A percentile compares a stretch with the other conserved stretches of the same genome.
These are phyloP conservation scores for Plasmodium gaboni DNA, from an alignment of 169 alveolate species.

Conservation along the genomic window DNA sequence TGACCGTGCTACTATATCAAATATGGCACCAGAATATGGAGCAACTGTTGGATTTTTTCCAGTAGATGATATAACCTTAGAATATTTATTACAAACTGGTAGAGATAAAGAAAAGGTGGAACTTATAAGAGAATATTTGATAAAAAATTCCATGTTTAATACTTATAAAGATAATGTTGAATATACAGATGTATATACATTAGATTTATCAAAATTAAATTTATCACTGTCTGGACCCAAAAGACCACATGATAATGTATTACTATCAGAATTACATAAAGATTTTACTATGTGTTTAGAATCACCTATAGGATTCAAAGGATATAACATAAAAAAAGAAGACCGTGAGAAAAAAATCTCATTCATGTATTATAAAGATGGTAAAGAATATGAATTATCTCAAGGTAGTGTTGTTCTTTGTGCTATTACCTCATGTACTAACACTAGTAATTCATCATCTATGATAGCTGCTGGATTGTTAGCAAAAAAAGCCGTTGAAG, in stretches of 20 bases:
- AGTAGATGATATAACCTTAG: conserved; percentile 93
- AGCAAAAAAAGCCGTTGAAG: conserved; percentile 94
- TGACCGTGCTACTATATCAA: conserved; percentile 96
- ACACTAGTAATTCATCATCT: conserved; percentile 97
- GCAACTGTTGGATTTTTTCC: conserved; percentile 98
- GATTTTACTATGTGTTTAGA: conserved; percentile 87
- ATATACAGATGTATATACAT: conserved; percentile 84
- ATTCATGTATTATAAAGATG: conserved; percentile 78
- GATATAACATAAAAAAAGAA: conserved; percentile 82
- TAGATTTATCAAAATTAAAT: conserved; percentile 93
- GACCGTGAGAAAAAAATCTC: conserved; percentile 62
- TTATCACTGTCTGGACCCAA: conserved; percentile 97
- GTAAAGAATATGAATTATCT: conserved; percentile 83
- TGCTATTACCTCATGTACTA: conserved; percentile 98
- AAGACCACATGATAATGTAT: conserved; percentile 97
- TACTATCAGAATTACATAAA: conserved; percentile 89
- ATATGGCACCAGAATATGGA: conserved; percentile 99
- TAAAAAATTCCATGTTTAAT: conserved; percentile 75
- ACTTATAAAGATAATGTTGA: conserved; percentile 74
- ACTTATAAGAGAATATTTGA: conserved; percentile 89
- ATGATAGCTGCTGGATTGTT: conserved; percentile 97
- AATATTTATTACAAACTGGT: conserved; percentile 92
- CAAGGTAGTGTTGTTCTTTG: conserved; percentile 96
- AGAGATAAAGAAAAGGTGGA: conserved; percentile 90
- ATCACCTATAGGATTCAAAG: conserved; percentile 89